Conservation (phyloP, 192 early-diverging fungal species). For the Endogone sp. region DNA sequence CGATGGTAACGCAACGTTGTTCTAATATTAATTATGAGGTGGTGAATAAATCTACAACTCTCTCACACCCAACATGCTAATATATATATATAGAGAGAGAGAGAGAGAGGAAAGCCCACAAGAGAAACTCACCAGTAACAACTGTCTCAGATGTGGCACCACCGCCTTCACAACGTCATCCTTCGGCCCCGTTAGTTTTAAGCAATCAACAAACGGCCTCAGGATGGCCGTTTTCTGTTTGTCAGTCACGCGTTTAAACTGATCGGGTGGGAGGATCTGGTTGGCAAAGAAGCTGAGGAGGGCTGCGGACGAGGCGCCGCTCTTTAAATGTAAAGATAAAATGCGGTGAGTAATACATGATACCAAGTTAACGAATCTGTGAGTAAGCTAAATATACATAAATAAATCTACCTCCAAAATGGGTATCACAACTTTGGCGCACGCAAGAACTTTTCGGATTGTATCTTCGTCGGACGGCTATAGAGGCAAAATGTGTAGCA, state of each 20-base stretch:
- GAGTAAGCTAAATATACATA: not conserved
- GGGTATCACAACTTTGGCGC: conserved; percentile 21
- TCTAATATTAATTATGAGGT: not conserved
- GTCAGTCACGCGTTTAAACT: conserved; percentile 14
- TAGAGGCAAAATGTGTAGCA: not conserved
- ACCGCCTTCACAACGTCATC: not conserved
- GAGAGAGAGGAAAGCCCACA: not conserved
- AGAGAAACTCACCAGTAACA: not conserved
- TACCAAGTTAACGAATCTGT: too few relatives aligned
- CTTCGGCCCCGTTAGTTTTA: not conserved
- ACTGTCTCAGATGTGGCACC: not conserved
- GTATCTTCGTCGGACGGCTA: conserved; percentile 9
- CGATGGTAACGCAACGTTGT: not conserved
- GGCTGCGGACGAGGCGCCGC: conserved; percentile 21
- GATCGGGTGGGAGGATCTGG: conserved; percentile 17
- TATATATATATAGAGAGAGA: too few relatives aligned
- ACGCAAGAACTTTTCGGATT: conserved; percentile 22
- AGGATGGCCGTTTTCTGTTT: conserved; percentile 23
- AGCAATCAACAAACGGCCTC: conserved; percentile 4
- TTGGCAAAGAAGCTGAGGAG: conserved; percentile 19
- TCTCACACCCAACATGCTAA: not conserved
- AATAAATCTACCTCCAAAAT: conserved; percentile 27
- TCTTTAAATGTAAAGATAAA: conserved; percentile 7
- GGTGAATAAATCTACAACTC: not conserved
- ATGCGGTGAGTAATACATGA: not conserved